A percentile compares a stretch with the other conserved stretches of the same genome.
phyloP scores from a whole-genome alignment of 768 basidiomycete species.

The Russula sp. region DNA sequence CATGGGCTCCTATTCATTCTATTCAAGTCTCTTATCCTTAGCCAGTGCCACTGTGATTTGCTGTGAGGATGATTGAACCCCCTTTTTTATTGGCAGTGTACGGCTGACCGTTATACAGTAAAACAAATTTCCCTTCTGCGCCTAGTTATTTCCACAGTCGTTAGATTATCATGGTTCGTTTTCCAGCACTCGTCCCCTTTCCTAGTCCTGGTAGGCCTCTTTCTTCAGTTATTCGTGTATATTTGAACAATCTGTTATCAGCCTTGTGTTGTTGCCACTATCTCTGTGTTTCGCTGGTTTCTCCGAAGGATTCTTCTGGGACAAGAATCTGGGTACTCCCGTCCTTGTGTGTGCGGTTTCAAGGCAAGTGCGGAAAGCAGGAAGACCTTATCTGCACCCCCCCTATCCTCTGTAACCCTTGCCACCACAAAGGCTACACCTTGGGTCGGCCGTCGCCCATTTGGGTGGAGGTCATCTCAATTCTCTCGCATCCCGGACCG shows the following conservation, averaged over 20 bases:
- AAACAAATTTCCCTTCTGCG: constrained; percentile 4
- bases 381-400: background rate
- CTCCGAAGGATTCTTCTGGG: background rate
- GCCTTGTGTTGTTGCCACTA: constrained; percentile 3
- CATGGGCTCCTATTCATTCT: background rate
- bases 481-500: constrained; percentile 20
- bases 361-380: background rate
- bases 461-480: background rate
- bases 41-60: background rate
- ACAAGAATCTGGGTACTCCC: background rate
- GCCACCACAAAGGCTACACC: background rate
- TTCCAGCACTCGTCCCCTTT: background rate
- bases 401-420: no score
- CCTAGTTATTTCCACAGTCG: background rate
- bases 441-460: background rate
- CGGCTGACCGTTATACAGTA: background rate
- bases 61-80: background rate
- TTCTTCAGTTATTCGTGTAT: background rate
- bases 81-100: background rate
- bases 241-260: background rate
- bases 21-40: background rate
- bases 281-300: constrained; percentile 8
- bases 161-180: constrained; percentile 9
- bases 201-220: constrained; percentile 9
- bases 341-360: background rate